Base-by-base conservation (phyloP, 345 rosid genomes). In the Rhodamnia argentea region DNA sequence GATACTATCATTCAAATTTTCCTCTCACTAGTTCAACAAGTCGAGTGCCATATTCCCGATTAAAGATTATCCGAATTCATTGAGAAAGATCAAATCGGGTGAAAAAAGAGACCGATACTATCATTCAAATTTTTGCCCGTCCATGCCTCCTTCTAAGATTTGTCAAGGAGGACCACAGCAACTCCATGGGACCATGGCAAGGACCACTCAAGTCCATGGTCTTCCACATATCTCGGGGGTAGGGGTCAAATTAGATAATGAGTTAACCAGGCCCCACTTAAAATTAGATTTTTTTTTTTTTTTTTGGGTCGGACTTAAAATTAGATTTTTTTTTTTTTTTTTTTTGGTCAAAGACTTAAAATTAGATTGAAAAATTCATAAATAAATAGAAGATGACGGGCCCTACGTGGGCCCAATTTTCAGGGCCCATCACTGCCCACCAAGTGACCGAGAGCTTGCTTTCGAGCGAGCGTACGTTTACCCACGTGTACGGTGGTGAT, bases 401-500 rank as follows among this genome's bases (percentile, higher is more conserved):
- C 81, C 81, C 81, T 12, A 70, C 81, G 26, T 37, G 81, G 78
- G 81, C 81, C 81, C 81, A 42, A 10, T 37, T 22, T 18, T 22
- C 13, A 1, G 47, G 81, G 81, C 81, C 64, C 85, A 44, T 10
- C 11, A 0, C 16, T 81, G 85, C 85, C 85, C 78, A 59, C 85
- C 47, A 15, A 84, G 52, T 47, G 8, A 54, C 16, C 54, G 37
- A n/a, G 83, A 81, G 53, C 24, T 70, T 6, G 44, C 78, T 70
- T 9, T 37, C 47, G 26, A 42, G 81, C 24, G 7, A 10, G 9
- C 47, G 47, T 70, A 70, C 26, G 81, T 32, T 2, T 47, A 23
- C 82, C 86, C 92, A 90, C 92, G 90, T 92, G 92, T 87, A 89
- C 89, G 90, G 86, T 22, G 20, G 2, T 32, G 87, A 87, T 87